These are phyloP conservation scores for Inga leiocalycina DNA, from an alignment of 306 rosid genomes.

Conservation along the genomic window DNA sequence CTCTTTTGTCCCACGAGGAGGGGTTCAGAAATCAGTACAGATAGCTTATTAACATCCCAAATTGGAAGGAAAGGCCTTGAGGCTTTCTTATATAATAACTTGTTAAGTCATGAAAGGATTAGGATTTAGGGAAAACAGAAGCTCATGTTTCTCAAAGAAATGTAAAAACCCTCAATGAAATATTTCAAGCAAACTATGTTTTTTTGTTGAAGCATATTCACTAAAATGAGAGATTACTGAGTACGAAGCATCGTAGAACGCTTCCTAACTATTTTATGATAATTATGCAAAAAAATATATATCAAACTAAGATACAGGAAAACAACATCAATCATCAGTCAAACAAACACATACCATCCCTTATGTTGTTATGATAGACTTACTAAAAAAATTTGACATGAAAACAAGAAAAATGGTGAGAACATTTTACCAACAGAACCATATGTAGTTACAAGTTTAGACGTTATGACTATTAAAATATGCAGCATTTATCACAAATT, in stretches of 20 bases:
- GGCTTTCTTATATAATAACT: background rate
- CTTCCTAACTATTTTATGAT: background rate
- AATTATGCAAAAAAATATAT: background rate
- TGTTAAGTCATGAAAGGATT: background rate
- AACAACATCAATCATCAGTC: constrained; percentile 10
- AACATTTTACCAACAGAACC: constrained; percentile 2
- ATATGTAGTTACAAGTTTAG: constrained; percentile 17
- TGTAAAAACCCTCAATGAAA: background rate
- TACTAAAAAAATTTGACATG: background rate
- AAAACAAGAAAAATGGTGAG: background rate
- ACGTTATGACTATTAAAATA: constrained; percentile 6
- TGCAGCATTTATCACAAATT: constrained; percentile 2
- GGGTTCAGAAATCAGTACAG: background rate
- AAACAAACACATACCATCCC: background rate
- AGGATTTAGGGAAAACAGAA: background rate
- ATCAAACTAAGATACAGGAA: background rate
- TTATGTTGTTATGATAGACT: background rate
- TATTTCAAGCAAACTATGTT: background rate
- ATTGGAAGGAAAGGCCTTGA: background rate
- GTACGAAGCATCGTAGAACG: background rate
- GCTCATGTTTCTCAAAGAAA: background rate
- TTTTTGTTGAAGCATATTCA: background rate
- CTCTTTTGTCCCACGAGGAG: background rate
- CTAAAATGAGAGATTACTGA: background rate
- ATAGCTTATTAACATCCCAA: background rate